Base-by-base conservation (phyloP, 2,329 filamentous ascomycete species). In the Ophiocordyceps camponoti-saundersi region DNA sequence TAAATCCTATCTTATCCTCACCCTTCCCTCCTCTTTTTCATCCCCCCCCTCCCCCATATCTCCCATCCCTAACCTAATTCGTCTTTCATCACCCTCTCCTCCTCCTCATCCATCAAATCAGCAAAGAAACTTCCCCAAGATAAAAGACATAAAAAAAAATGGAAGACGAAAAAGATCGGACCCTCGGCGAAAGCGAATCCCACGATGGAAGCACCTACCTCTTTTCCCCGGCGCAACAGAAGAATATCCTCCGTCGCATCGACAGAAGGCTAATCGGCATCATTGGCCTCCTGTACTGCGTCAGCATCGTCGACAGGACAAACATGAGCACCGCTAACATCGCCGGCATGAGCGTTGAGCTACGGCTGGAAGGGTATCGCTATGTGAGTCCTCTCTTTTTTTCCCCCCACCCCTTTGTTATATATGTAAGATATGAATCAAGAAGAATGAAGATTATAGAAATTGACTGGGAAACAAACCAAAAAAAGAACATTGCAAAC, bases 241-340 rank as follows among this genome's bases (percentile, higher is more conserved):
- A 68, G 57, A 72, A 65, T 41, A 85, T 92, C 55, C 77, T 88
- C 41, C 70, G 72, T 48, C 75, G 77, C 13, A 69, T 92, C 53
- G 86, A 93, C 61, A 65, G 69, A 29, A 75, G 80, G 2, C 65
- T 84, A 3, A 74, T 83, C 40, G 57, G 72, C 3, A 79, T 73
- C 1, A 73, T 78, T 5, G 80, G 80, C 20, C 57, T 72, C 52
- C 73, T 87, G 65, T 89, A 89, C 61, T 85, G 82, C 58, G 70
- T 85, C 54, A 82, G 75, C 52, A 65, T 90, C 49, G 85, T 90
- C 77, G 85, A 92, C 57, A 71, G 85, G 30, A 86, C 82, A 2
- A 90, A 90, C 61, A 64, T 89, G 58, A 76, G 76, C n/a, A 69
- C 76, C 21, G 84, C 83, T 40, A 76, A 76, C 43, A 81, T 90